Conservation (phyloP, 2,329 filamentous ascomycete species). For the Penicillium fuscoglaucum region DNA sequence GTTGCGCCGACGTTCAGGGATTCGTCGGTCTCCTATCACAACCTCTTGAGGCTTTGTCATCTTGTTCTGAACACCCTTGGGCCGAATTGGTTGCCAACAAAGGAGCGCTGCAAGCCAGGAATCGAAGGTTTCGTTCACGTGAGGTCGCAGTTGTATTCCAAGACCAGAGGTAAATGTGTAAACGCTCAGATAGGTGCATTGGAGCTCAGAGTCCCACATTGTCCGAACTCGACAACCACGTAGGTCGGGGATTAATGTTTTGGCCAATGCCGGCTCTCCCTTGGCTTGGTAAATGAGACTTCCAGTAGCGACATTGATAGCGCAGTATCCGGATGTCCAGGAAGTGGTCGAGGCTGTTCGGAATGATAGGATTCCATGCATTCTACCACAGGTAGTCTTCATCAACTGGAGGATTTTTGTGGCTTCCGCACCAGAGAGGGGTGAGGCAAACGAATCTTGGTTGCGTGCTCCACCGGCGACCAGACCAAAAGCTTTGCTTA, state of each 20-base stretch:
- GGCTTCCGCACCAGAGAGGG: conserved; percentile 46
- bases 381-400: conserved; percentile 54
- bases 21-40: conserved; percentile 45
- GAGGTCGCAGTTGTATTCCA: conserved; percentile 50
- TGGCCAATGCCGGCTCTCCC: conserved; percentile 49
- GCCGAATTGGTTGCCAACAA: conserved; percentile 54
- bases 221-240: conserved; percentile 52
- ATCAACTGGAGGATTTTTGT: conserved; percentile 52
- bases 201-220: conserved; percentile 48
- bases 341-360: conserved; percentile 43
- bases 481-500: conserved; percentile 34
- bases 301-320: conserved; percentile 53
- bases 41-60: conserved; percentile 52
- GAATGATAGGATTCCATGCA: conserved; percentile 56
- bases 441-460: conserved; percentile 35
- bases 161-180: conserved; percentile 50
- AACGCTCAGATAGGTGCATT: conserved; percentile 50
- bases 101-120: conserved; percentile 54
- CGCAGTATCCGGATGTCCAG: conserved; percentile 54
- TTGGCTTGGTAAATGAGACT: conserved; percentile 54
- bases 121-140: conserved; percentile 53
- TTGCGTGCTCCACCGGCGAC: conserved; percentile 29
- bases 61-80: conserved; percentile 52
- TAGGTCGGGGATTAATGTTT: conserved; percentile 52
- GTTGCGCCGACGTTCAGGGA: conserved; percentile 46